Evolutionary conservation across 805 yeast genomes (phyloP), one percentile per base, ranked within the genome.

Genomic region (Wickerhamomyces subpelliculosus): DNA sequence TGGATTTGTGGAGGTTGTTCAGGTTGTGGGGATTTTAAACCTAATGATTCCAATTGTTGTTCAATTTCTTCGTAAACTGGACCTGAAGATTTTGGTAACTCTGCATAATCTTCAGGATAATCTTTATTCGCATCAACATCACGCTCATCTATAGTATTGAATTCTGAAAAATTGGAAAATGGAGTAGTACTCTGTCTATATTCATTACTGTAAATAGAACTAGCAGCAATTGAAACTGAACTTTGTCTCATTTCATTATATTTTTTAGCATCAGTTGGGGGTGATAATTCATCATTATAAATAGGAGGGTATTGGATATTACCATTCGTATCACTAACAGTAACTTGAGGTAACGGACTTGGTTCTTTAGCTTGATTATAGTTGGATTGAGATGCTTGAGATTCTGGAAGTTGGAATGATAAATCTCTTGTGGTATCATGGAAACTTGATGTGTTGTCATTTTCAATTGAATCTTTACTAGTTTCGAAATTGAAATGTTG

Each of bases 61-160:
- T 48, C 48, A 20, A 50, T 36, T 21, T 52, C 49, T 32, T 49
- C 38, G 29, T 42, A 45, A 5, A 38, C 48, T 17, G 43, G 34
- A 6, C 38, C 41, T 8, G 39, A 44, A 6, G 39, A 30, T 22
- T 35, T 18, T 22, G 31, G 22, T 23, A 14, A 13, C 18, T 29
- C 20, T 16, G 27, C 28, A 11, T 17, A 32, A 4, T 40, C 38
- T 14, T 37, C 39, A 24, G 17, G 28, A 22, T 26, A 14, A 14
- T 27, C 27, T 16, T 23, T 26, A 26, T 40, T 34, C n/a, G 22
- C 23, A 16, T 18, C 14, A n/a, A n/a, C 20, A 14, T 29, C 32
- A 12, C 11, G 8, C 7, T 18, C 32, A 18, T 29, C 22, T 11
- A 12, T 18, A 6, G 22, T 18, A 14, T 8, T 9, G 20, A 21